phyloP scores from a whole-genome alignment of 805 yeast genomes.

The Saccharomycopsis selenospora region DNA sequence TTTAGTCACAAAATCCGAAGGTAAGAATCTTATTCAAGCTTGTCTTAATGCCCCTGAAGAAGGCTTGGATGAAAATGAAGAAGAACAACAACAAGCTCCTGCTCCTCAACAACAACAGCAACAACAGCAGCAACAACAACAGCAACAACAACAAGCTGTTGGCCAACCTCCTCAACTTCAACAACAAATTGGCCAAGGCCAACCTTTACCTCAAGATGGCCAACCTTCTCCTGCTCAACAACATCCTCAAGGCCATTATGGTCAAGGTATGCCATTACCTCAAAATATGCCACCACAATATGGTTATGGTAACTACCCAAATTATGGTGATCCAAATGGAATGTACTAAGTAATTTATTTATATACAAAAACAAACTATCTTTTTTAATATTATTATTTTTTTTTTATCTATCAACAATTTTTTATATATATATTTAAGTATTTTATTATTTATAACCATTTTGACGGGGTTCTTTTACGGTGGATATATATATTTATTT shows the following conservation, averaged over 20 bases:
- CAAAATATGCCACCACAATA: slow-evolving; percentile 13
- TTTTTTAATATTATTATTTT: too few relatives aligned
- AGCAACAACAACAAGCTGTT: slow-evolving; percentile 23
- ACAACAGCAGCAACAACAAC: slow-evolving; percentile 23
- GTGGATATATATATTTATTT: too few relatives aligned
- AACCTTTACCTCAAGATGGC: slow-evolving; percentile 28
- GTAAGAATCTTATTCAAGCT: slow-evolving; percentile 93
- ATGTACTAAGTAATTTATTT: too few relatives aligned
- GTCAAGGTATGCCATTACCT: slow-evolving; percentile 10
- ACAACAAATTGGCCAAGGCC: slow-evolving; percentile 28
- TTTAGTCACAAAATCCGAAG: slow-evolving; percentile 93
- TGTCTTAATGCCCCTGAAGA: slow-evolving; percentile 97
- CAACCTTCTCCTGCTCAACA: slow-evolving; percentile 26
- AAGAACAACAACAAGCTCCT: slow-evolving; percentile 39
- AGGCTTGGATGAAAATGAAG: slow-evolving; percentile 58
- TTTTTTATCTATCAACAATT: too few relatives aligned
- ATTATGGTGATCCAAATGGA: slow-evolving; percentile 11
- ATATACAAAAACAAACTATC: too few relatives aligned
- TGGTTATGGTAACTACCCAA: slow-evolving; percentile 19
- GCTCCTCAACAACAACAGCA: slow-evolving; percentile 28
- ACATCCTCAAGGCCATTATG: slow-evolving; percentile 22
- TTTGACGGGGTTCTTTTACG: too few relatives aligned
- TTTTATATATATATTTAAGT: too few relatives aligned
- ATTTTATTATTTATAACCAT: too few relatives aligned
- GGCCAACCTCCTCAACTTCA: slow-evolving; percentile 30